Percentiles rank a stretch among this genome's conserved stretches.
These are phyloP conservation scores for Shiraia bambusicola DNA, from an alignment of 2,329 filamentous ascomycete species.

Conservation along the genomic window DNA sequence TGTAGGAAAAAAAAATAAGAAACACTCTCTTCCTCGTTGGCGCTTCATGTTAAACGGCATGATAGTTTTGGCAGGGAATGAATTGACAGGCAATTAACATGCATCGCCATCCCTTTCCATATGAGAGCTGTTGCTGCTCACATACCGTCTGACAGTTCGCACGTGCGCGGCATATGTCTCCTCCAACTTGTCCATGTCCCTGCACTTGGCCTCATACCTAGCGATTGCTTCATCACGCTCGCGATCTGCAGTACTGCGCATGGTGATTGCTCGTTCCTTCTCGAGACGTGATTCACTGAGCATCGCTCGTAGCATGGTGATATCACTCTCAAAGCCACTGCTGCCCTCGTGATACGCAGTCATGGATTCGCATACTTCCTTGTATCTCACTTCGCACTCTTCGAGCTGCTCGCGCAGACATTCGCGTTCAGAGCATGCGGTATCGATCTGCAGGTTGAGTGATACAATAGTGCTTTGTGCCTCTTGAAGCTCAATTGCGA, in stretches of 20 bases:
- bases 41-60: too few species aligned
- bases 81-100: too few species aligned
- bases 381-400: constrained; percentile 6
- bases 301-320: constrained; percentile 2
- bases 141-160: too few species aligned
- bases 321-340: constrained; percentile 5
- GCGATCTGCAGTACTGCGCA: constrained; percentile 6
- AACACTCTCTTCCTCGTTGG: too few species aligned
- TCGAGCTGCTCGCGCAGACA: constrained; percentile 2
- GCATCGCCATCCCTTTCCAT: too few species aligned
- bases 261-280: constrained; percentile 7
- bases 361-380: constrained; percentile 1
- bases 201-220: constrained; percentile 8
- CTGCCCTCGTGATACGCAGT: constrained; percentile 6
- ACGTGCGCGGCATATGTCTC: background rate
- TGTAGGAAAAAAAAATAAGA: too few species aligned
- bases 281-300: constrained; percentile 7
- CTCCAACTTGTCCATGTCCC: constrained; percentile 7
- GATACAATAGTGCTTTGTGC: background rate
- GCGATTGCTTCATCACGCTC: constrained; percentile 6
- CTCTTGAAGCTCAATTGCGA: background rate
- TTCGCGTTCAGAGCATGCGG: constrained; percentile 4
- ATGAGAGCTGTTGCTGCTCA: too few species aligned
- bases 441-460: constrained; percentile 3
- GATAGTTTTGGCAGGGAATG: too few species aligned